Evolutionary conservation across 495 filamentous ascomycete species (phyloP).

Genomic region (Tuber magnatum): DNA sequence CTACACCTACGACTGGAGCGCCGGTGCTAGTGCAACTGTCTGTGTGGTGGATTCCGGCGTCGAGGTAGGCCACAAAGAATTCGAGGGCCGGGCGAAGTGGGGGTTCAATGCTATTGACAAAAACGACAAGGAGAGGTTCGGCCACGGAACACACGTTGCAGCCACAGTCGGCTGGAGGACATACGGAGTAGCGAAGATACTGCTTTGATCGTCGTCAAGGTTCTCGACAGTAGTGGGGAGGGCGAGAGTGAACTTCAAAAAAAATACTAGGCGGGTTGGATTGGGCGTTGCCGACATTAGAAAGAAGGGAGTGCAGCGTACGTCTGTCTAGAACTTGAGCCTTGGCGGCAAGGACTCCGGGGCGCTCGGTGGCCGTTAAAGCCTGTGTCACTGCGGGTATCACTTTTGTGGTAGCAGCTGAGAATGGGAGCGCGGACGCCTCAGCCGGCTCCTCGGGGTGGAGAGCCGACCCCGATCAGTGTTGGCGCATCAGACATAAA

Average conservation of each 20-base stretch:
- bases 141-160: conserved; percentile 64
- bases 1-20: conserved; percentile 54
- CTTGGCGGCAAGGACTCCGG: conserved; percentile 48
- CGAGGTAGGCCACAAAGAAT: conserved; percentile 41
- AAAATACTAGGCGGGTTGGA: too few species aligned
- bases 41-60: conserved; percentile 39
- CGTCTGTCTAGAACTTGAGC: conserved; percentile 49
- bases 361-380: conserved; percentile 55
- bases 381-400: conserved; percentile 51
- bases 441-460: conserved; percentile 53
- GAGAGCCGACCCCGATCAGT: conserved; percentile 47
- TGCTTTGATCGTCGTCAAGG: conserved; percentile 60
- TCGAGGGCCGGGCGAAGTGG: conserved; percentile 49
- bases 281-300: conserved; percentile 53
- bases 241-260: too few species aligned
- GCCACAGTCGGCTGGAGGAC: conserved; percentile 59
- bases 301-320: conserved; percentile 38
- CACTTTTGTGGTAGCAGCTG: conserved; percentile 57
- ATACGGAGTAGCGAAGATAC: conserved; percentile 62
- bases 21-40: conserved; percentile 48
- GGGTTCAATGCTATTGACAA: conserved; percentile 50
- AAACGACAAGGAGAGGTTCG: conserved; percentile 48
- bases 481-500: conserved; percentile 42
- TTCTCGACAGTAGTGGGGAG: conserved; percentile 52
- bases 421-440: conserved; percentile 55